These are phyloP conservation scores for Chenopodium album DNA, from an alignment of 148 eudicot genomes.

Conservation along the genomic window DNA sequence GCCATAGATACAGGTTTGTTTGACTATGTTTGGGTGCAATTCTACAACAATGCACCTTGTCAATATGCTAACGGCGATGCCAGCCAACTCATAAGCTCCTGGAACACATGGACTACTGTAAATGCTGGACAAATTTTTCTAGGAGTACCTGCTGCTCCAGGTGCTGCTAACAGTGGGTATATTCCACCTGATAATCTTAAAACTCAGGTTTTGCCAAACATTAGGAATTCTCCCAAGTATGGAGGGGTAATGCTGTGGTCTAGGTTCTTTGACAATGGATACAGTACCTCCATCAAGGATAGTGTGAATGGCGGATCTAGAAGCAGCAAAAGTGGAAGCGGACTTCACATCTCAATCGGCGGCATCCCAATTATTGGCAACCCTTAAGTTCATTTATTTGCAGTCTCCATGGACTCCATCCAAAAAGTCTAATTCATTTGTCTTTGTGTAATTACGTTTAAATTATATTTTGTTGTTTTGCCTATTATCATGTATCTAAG, in stretches of 20 bases:
- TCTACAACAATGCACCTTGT: conserved; percentile 34
- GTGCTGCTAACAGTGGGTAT: conserved; percentile 26
- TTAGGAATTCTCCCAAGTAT: conserved; percentile 30
- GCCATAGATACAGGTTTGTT: conserved; percentile 36
- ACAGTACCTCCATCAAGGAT: conserved; percentile 28
- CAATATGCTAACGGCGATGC: conserved; percentile 25
- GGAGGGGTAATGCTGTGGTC: conserved; percentile 43
- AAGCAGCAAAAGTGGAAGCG: background rate
- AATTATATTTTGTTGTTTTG: background rate
- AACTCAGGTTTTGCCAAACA: conserved; percentile 26
- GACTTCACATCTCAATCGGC: background rate
- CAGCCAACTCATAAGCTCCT: conserved; percentile 19
- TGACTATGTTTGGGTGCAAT: conserved; percentile 42
- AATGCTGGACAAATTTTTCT: conserved; percentile 25
- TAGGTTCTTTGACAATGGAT: conserved; percentile 29
- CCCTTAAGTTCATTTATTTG: background rate
- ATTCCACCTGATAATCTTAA: conserved; percentile 30
- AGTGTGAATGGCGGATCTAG: conserved; percentile 15
- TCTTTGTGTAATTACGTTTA: background rate
- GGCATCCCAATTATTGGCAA: background rate
- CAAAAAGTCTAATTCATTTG: too few relatives aligned
- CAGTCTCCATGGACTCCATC: background rate
- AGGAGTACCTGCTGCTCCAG: conserved; percentile 33
- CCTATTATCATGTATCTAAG: background rate
- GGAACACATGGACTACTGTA: conserved; percentile 22